These are phyloP conservation scores for Kodamaea ohmeri DNA, from an alignment of 1,139 yeast genomes.

Conservation along the genomic window DNA sequence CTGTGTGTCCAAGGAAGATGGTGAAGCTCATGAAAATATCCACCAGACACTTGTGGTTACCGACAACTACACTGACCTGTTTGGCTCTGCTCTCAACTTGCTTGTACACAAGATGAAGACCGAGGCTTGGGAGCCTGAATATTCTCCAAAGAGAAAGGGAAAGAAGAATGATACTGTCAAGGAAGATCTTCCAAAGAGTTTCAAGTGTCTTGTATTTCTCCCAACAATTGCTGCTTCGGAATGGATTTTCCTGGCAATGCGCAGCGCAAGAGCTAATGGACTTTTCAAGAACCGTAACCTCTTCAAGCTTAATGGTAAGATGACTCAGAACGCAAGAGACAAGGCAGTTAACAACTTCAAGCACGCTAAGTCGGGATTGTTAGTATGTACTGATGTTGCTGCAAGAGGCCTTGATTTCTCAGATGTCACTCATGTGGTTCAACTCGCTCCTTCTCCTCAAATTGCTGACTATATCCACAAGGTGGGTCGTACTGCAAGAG, in stretches of 20 bases:
- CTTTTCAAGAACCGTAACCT: conserved; percentile 15
- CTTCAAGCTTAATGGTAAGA: conserved; percentile 63
- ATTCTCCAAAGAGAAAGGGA: not conserved
- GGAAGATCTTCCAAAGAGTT: conserved; percentile 21
- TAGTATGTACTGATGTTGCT: conserved; percentile 96
- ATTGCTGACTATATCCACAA: conserved; percentile 83
- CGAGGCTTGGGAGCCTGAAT: not conserved
- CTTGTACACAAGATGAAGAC: conserved; percentile 29
- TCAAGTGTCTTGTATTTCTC: conserved; percentile 78
- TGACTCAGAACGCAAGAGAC: conserved; percentile 65
- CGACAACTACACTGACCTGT: conserved; percentile 45
- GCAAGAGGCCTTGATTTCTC: conserved; percentile 98
- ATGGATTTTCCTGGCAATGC: conserved; percentile 42
- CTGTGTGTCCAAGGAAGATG: conserved; percentile 71
- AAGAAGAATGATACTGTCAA: conserved; percentile 2
- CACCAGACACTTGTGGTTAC: conserved; percentile 62
- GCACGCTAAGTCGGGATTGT: conserved; percentile 57
- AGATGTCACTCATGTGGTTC: conserved; percentile 96
- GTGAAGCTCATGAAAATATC: conserved; percentile 78
- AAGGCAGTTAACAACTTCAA: conserved; percentile 56
- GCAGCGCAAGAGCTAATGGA: conserved; percentile 8
- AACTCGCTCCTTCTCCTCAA: conserved; percentile 85
- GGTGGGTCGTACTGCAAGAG: conserved; percentile 98
- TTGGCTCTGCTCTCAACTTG: conserved; percentile 52
- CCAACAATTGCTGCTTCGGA: conserved; percentile 76